These are phyloP conservation scores for Allium sativum DNA, from an alignment of 106 monocot genomes.

Conservation along the genomic window DNA sequence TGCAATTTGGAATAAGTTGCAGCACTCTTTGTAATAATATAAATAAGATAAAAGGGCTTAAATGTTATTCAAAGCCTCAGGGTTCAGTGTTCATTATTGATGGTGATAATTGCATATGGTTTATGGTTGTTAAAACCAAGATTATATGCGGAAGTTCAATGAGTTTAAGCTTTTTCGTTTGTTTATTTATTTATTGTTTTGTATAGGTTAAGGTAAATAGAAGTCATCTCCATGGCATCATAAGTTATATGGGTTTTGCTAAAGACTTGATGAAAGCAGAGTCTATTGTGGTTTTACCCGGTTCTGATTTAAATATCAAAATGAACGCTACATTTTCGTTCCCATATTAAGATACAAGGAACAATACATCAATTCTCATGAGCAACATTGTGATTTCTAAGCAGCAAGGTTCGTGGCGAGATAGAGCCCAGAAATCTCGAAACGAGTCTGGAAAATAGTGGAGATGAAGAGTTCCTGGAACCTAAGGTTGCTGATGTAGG, in stretches of 20 bases:
- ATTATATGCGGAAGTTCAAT: background rate
- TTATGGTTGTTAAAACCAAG: background rate
- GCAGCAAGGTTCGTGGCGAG: no score
- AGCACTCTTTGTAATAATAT: conserved; percentile 33
- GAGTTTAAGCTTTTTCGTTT: background rate
- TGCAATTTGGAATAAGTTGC: conserved; percentile 35
- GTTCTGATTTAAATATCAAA: conserved; percentile 15
- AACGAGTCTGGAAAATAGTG: no score
- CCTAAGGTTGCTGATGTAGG: no score
- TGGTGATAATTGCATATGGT: conserved; percentile 31
- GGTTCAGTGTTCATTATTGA: conserved; percentile 96
- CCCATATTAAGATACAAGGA: background rate
- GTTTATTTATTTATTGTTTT: no score
- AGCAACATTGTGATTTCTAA: no score
- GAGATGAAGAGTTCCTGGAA: no score
- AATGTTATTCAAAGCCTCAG: conserved; percentile 57
- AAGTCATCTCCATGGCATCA: conserved; percentile 30
- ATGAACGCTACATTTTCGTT: background rate
- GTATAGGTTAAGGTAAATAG: conserved; percentile 68
- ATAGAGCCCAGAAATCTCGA: no score
- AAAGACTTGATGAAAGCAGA: conserved; percentile 73
- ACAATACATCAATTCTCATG: no score
- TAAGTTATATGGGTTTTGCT: conserved; percentile 75
- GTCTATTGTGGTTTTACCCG: conserved; percentile 73
- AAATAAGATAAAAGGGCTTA: conserved; percentile 39